Conservation (phyloP, 805 yeast species). For the Candida xiaguanensis region DNA sequence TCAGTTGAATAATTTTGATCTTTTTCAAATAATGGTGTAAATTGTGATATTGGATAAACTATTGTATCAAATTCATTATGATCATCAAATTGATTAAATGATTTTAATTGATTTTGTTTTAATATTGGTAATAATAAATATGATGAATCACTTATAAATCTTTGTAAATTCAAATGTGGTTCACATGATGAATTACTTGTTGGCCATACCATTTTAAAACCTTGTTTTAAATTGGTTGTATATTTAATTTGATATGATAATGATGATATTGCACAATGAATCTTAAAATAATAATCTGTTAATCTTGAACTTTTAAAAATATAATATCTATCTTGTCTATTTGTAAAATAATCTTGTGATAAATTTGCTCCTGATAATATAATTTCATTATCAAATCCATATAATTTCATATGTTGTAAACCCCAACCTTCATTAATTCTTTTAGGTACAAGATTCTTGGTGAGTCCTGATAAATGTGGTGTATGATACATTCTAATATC, state of each 20-base stretch:
- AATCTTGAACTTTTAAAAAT: slow-evolving; percentile 55
- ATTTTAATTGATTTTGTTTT: slow-evolving; percentile 34
- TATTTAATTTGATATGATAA: slow-evolving; percentile 62
- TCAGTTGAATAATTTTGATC: slow-evolving; percentile 73
- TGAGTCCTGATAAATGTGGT: slow-evolving; percentile 72
- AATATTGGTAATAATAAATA: slow-evolving; percentile 56
- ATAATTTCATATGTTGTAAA: slow-evolving; percentile 94
- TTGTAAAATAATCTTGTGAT: slow-evolving; percentile 86
- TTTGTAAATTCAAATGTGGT: slow-evolving; percentile 53
- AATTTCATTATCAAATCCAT: slow-evolving; percentile 90
- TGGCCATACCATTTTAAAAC: slow-evolving; percentile 74
- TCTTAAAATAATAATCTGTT: slow-evolving; percentile 68
- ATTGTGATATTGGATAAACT: slow-evolving; percentile 88
- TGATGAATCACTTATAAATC: slow-evolving; percentile 57
- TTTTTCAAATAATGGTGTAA: slow-evolving; percentile 70
- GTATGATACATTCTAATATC: slow-evolving; percentile 85
- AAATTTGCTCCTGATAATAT: slow-evolving; percentile 89
- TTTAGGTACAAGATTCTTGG: slow-evolving; percentile 64
- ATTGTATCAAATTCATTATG: slow-evolving; percentile 49
- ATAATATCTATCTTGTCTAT: slow-evolving; percentile 92
- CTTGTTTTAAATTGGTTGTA: slow-evolving; percentile 40
- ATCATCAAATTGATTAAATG: slow-evolving; percentile 30
- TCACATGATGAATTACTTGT: slow-evolving; percentile 59
- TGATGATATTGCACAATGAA: slow-evolving; percentile 65
- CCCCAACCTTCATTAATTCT: slow-evolving; percentile 91